A percentile compares a stretch with the other conserved stretches of the same genome.
Conservation (phyloP, 78 protist species). For the Speleostelium caveatum region DNA sequence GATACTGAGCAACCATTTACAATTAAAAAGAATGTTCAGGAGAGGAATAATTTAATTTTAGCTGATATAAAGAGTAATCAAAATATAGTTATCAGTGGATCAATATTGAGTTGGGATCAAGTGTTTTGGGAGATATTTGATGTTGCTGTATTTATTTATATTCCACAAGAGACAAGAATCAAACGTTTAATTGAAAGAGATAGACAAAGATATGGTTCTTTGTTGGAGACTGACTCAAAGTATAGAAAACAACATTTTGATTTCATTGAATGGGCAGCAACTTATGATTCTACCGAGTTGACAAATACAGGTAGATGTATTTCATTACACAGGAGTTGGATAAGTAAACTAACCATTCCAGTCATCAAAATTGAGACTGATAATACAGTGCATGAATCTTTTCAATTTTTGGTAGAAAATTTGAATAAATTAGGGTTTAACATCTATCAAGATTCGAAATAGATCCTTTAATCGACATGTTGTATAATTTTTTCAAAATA, state of each 20-base stretch:
- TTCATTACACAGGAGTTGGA: background rate
- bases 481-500: too few species aligned
- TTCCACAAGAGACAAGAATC: background rate
- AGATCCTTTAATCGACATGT: too few species aligned
- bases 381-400: background rate
- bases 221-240: background rate
- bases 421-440: background rate
- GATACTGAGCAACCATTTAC: background rate
- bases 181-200: background rate
- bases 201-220: background rate
- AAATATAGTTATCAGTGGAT: background rate
- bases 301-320: background rate
- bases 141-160: background rate
- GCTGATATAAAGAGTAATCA: background rate
- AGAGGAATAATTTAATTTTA: background rate
- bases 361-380: background rate
- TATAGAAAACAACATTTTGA: background rate
- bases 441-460: too few species aligned
- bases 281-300: background rate
- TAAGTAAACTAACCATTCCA: background rate
- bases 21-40: background rate
- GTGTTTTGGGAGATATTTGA: background rate
- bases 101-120: background rate
- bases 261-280: background rate
- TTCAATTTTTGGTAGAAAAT: background rate